Evolutionary conservation across 257 asterid species (phyloP), one percentile per base, ranked within the genome.

Genomic region (Penstemon newberryi): DNA sequence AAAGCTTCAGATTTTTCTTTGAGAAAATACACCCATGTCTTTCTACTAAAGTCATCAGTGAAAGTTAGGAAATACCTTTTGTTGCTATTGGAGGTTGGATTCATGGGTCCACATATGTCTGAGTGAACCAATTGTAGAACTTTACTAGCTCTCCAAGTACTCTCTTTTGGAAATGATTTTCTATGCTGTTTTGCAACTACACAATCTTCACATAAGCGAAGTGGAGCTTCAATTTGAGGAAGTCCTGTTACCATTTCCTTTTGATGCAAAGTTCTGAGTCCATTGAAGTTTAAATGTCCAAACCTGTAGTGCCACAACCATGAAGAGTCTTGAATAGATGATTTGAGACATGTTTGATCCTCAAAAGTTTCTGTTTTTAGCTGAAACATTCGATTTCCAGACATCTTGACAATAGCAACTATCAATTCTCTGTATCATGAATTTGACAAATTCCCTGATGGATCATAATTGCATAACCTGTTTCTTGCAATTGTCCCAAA

Each of bases 401-500:
- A 2, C 75, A 70, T 70, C 8, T 18, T 9, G 25, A 46, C 53
- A 4, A 60, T 7, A 40, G 60, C 60, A 6, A 70, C 50, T 2
- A 47, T 1, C 4, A 38, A 50, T 15, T 51, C 7, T 0, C 18
- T 15, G 69, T 54, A 63, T 70, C 69, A 41, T 49, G 62, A 0
- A 70, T n/a, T 39, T 61, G 40, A 47, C 75, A 61, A 3, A 5
- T 53, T 18, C 50, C 18, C 0, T 47, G 0, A 33, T 50, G 55
- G 7, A 70, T 15, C 18, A 15, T 0, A 4, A 70, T 12, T 0
- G 53, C 65, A 0, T 68, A 8, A 1, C 70, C 72, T 0, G 56
- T 66, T n/a, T 74, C 70, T 47, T 74, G 77, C 3, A 78, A 41
- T n/a, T 74, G 75, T 5, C 77, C 77, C 36, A 78, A 18, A 36